Evolutionary conservation across 768 basidiomycete species (phyloP).

Genomic region (Phlebiopsis flavidoalba): DNA sequence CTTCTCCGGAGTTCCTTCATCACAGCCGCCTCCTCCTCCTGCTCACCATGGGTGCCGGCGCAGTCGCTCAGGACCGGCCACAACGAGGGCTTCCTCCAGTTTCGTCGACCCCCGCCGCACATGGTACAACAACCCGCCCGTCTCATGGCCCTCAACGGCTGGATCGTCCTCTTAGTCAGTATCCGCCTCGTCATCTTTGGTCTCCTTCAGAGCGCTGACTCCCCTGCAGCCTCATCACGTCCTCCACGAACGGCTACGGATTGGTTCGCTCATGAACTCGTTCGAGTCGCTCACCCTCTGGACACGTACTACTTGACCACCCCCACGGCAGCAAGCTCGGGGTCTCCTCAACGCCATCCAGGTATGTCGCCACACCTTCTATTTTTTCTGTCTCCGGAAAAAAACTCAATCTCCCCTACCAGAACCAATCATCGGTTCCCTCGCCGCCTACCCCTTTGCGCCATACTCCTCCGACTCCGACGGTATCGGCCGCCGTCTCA

Average conservation of each 20-base stretch:
- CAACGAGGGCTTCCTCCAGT: slow-evolving; percentile 38
- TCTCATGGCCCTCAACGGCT: slow-evolving; percentile 60
- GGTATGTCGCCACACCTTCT: slow-evolving; percentile 27
- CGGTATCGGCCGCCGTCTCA: slow-evolving; percentile 58
- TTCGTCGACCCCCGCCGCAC: slow-evolving; percentile 61
- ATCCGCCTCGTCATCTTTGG: neutral
- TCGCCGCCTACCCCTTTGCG: slow-evolving; percentile 65
- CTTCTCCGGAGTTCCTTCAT: slow-evolving; percentile 20
- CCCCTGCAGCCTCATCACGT: slow-evolving; percentile 56
- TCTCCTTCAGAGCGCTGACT: neutral
- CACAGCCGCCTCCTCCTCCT: slow-evolving; percentile 8
- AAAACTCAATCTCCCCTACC: slow-evolving; percentile 16
- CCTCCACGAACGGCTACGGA: slow-evolving; percentile 75
- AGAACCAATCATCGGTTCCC: slow-evolving; percentile 71
- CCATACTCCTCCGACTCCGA: slow-evolving; percentile 64
- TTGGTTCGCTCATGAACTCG: slow-evolving; percentile 77
- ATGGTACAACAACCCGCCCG: slow-evolving; percentile 78
- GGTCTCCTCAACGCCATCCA: slow-evolving; percentile 74
- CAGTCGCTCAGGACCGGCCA: slow-evolving; percentile 28
- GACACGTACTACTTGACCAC: slow-evolving; percentile 47
- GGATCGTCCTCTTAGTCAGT: slow-evolving; percentile 65
- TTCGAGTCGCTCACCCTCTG: slow-evolving; percentile 65
- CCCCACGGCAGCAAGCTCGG: slow-evolving; percentile 55
- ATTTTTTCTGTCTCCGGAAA: neutral
- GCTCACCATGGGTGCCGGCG: slow-evolving; percentile 52